Percentiles rank a stretch among this genome's conserved stretches.
These are phyloP conservation scores for Exophiala mesophila DNA, from an alignment of 2,329 filamentous ascomycete species.

Conservation along the genomic window DNA sequence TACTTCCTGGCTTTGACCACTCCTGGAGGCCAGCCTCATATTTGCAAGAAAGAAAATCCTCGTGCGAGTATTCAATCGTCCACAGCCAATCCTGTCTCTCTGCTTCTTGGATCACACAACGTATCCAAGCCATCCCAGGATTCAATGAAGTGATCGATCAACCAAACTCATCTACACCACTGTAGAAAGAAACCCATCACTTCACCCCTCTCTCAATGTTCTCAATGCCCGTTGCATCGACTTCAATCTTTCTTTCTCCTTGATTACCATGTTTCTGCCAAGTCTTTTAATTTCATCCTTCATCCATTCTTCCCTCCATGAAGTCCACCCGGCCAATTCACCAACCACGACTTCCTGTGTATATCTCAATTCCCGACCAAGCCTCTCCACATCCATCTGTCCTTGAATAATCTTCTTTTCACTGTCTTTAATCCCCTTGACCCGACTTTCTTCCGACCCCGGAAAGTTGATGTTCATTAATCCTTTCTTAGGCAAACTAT, in stretches of 20 bases:
- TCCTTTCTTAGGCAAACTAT: slow-evolving; percentile 39
- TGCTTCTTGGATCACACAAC: too few relatives aligned
- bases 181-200: too few relatives aligned
- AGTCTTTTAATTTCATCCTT: slow-evolving; percentile 69
- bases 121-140: too few relatives aligned
- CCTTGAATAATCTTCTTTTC: slow-evolving; percentile 71
- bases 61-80: too few relatives aligned
- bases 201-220: slow-evolving; percentile 40
- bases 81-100: too few relatives aligned
- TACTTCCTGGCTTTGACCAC: too few relatives aligned
- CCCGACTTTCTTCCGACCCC: slow-evolving; percentile 74
- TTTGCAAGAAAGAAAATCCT: too few relatives aligned
- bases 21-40: too few relatives aligned
- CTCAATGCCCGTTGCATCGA: slow-evolving; percentile 75
- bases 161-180: slow-evolving; percentile 1
- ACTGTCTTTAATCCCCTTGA: slow-evolving; percentile 75
- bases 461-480: slow-evolving; percentile 42
- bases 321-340: slow-evolving; percentile 91
- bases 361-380: slow-evolving; percentile 80
- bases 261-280: slow-evolving; percentile 71
- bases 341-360: slow-evolving; percentile 89
- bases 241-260: slow-evolving; percentile 72
- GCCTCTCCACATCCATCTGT: slow-evolving; percentile 63
- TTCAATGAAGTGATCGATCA: not conserved
- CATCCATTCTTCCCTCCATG: slow-evolving; percentile 74